Percentiles rank a stretch among this genome's conserved stretches.
Conservation (phyloP, 2,329 filamentous ascomycete species). For the Fusarium sp. region DNA sequence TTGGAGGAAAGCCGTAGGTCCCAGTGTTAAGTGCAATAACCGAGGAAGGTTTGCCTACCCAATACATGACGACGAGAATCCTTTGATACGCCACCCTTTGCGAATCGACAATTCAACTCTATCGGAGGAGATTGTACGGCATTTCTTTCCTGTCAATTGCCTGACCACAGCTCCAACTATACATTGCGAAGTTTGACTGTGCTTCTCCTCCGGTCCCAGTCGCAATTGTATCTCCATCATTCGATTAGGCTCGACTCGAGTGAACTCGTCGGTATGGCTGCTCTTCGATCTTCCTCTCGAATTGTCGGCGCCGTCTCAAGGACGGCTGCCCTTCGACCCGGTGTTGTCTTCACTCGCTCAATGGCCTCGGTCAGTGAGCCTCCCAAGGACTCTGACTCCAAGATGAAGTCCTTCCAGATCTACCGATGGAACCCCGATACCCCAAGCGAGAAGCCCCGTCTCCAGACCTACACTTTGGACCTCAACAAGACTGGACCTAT, state of each 20-base stretch:
- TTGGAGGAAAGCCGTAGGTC: conserved; percentile 11
- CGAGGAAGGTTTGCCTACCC: conserved; percentile 51
- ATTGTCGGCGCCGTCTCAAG: conserved; percentile 63
- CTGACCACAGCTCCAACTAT: conserved; percentile 35
- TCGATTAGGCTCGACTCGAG: conserved; percentile 10
- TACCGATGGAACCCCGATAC: conserved; percentile 98
- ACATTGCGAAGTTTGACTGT: conserved; percentile 45
- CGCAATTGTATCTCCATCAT: conserved; percentile 20
- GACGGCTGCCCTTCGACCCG: conserved; percentile 57
- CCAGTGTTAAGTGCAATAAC: conserved; percentile 47
- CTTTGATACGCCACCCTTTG: conserved; percentile 42
- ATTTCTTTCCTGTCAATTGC: conserved; percentile 49
- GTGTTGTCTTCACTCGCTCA: conserved; percentile 62
- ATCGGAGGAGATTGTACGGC: conserved; percentile 49
- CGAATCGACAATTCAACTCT: conserved; percentile 40
- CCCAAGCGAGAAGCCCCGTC: conserved; percentile 90
- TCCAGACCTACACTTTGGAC: conserved; percentile 96
- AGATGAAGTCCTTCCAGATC: conserved; percentile 95
- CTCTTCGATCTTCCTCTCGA: conserved; percentile 71
- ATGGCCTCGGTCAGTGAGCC: conserved; percentile 71
- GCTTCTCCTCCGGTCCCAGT: conserved; percentile 46
- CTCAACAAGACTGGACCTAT: conserved; percentile 99
- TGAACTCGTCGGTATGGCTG: conserved; percentile 64
- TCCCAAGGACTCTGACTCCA: conserved; percentile 72
- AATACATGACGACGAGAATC: conserved; percentile 49